These are phyloP conservation scores for Climacium dendroides DNA, from an alignment of 225 moss, liverwort and hornwort species.

Conservation along the genomic window DNA sequence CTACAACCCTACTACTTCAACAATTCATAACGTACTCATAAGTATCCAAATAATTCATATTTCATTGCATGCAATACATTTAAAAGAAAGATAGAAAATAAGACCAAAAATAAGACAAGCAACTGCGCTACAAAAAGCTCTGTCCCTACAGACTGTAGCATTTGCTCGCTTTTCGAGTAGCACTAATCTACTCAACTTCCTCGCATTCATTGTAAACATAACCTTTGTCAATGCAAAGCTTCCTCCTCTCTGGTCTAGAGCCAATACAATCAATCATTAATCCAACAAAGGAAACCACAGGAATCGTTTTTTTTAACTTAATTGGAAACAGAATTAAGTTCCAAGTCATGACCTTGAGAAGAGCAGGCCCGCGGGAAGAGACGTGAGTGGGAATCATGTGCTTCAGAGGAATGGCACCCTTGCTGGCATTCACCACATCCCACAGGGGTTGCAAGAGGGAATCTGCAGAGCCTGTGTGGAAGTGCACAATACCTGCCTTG, in stretches of 20 bases:
- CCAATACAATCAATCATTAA: neutral
- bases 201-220: neutral
- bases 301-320: neutral
- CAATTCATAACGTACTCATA: neutral
- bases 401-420: conserved; percentile 63
- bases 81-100: neutral
- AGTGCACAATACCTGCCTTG: conserved; percentile 72
- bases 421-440: conserved; percentile 65
- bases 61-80: neutral
- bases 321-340: neutral
- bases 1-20: neutral
- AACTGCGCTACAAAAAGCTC: neutral
- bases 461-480: conserved; percentile 72
- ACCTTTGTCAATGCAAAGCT: neutral
- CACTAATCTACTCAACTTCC: neutral
- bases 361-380: conserved; percentile 55
- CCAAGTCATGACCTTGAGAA: conserved; percentile 40
- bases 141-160: neutral
- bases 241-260: neutral
- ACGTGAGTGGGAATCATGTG: conserved; percentile 90
- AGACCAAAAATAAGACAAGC: neutral
- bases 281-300: neutral
- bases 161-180: neutral
- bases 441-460: conserved; percentile 73
- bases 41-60: neutral